Percentiles rank a stretch among this genome's conserved stretches.
These are phyloP conservation scores for Keithomyces neogunnii DNA, from an alignment of 2,329 filamentous ascomycete species.

Conservation along the genomic window DNA sequence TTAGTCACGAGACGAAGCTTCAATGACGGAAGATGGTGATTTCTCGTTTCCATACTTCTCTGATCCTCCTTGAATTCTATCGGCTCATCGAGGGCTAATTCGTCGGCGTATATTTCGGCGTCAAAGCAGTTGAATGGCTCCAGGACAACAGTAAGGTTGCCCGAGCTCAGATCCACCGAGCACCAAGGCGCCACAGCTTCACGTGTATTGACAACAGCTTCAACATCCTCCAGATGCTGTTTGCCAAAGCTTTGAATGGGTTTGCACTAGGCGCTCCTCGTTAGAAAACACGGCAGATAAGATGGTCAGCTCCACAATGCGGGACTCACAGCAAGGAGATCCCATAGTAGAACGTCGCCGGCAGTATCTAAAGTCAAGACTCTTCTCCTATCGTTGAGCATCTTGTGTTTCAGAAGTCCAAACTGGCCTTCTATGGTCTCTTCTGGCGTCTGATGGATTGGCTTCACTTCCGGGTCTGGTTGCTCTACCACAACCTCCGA, in stretches of 20 bases:
- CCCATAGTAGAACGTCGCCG: constrained; percentile 91
- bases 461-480: constrained; percentile 34
- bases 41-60: constrained; percentile 55
- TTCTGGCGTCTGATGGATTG: constrained; percentile 59
- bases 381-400: constrained; percentile 83
- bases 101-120: constrained; percentile 93
- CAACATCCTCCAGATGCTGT: constrained; percentile 85
- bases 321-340: constrained; percentile 67
- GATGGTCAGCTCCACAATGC: not conserved
- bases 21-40: not conserved
- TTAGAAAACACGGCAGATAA: not conserved
- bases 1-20: constrained; percentile 13
- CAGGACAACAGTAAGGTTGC: constrained; percentile 79
- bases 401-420: constrained; percentile 84
- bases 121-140: constrained; percentile 97
- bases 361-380: constrained; percentile 91
- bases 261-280: constrained; percentile 51
- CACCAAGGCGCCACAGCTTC: constrained; percentile 96
- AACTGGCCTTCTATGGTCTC: constrained; percentile 93
- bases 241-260: constrained; percentile 91
- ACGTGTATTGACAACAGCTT: constrained; percentile 74
- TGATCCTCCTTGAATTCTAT: constrained; percentile 86
- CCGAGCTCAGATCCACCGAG: constrained; percentile 86
- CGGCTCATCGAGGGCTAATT: constrained; percentile 64
- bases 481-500: constrained; percentile 22